Base-by-base conservation (phyloP, 176 grass and related monocot species). In the Phoenix roebelenii region DNA sequence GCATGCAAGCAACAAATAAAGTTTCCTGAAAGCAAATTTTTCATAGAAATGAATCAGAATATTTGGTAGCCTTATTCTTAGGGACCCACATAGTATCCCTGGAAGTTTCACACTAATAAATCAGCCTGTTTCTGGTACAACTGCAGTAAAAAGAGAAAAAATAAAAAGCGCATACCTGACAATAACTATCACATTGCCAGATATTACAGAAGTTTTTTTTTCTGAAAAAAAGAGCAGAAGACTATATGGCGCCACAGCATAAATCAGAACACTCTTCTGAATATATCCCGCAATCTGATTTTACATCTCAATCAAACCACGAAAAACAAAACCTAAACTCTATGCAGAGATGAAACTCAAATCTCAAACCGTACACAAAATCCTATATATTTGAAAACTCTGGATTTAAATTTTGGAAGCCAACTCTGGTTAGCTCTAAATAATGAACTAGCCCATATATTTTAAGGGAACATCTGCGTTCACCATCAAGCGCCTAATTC, bases 181-280 rank as follows among this genome's bases (percentile, higher is more conserved):
- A 19, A 76, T 80, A 76, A 67, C 76, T 72, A 80, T 80, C 71
- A 85, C 79, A 80, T 72, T 44, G 76, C 67, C 79, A 80, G 76
- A 79, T 85, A 85, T 71, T 85, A 85, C 72, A 85, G 51, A 71
- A 80, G 79, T 75, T 67, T 66, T 81, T 81, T 75, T 85, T 12
- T 3, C 35, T 6, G 0, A 10, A 12, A 44, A 44, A 44, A 44
- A 5, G 76, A 72, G 76, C 79, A 76, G 61, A 72, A 70, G 63
- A 79, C 72, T 72, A 72, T 85, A 85, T 72, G 76, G 79, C 82
- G 75, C 82, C 82, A 85, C 82, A 85, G 82, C 82, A 79, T 76
- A 75, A 79, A 72, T 79, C 79, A 76, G 82, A 85, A 79, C 72
- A 85, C 57, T 85, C 57, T 85, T 77, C 76, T 85, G 74, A 76